Evolutionary conservation across 192 early-diverging fungal genomes (phyloP).

Genomic region (Paraglomus occultum): DNA sequence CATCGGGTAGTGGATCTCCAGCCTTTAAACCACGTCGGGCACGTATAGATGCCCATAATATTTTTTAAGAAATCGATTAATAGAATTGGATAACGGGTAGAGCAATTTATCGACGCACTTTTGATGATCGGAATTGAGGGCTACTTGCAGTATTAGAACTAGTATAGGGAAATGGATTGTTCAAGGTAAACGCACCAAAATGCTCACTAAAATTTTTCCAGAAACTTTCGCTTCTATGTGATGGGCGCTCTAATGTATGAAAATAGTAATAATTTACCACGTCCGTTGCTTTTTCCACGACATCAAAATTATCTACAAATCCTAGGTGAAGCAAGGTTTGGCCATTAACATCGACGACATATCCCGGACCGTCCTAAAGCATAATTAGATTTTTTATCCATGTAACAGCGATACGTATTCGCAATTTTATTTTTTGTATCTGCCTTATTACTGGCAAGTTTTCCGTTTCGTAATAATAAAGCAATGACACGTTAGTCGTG

Average conservation of each 20-base stretch:
- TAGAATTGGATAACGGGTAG: not conserved
- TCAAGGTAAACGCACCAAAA: not conserved
- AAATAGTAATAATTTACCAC: slow-evolving; percentile 7
- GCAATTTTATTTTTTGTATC: too few relatives aligned
- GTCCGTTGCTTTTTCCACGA: not conserved
- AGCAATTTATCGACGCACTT: slow-evolving; percentile 7
- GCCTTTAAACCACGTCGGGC: slow-evolving; percentile 7
- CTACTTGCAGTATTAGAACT: slow-evolving; percentile 11
- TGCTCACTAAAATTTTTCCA: slow-evolving; percentile 16
- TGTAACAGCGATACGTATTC: too few relatives aligned
- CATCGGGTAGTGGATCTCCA: not conserved
- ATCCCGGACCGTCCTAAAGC: not conserved
- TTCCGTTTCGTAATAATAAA: too few relatives aligned
- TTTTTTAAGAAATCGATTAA: slow-evolving; percentile 9
- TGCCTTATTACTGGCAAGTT: too few relatives aligned
- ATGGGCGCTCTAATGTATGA: not conserved
- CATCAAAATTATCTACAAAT: not conserved
- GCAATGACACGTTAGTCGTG: too few relatives aligned
- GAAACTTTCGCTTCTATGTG: slow-evolving; percentile 6
- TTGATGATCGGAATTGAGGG: not conserved
- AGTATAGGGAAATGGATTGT: not conserved
- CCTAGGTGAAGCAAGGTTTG: slow-evolving; percentile 9
- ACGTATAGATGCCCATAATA: slow-evolving; percentile 12
- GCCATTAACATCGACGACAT: slow-evolving; percentile 3
- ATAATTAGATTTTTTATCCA: too few relatives aligned